Evolutionary conservation across 805 yeast species (phyloP), one percentile per base, ranked within the genome.

Genomic region (Nakazawaea anatomiae): DNA sequence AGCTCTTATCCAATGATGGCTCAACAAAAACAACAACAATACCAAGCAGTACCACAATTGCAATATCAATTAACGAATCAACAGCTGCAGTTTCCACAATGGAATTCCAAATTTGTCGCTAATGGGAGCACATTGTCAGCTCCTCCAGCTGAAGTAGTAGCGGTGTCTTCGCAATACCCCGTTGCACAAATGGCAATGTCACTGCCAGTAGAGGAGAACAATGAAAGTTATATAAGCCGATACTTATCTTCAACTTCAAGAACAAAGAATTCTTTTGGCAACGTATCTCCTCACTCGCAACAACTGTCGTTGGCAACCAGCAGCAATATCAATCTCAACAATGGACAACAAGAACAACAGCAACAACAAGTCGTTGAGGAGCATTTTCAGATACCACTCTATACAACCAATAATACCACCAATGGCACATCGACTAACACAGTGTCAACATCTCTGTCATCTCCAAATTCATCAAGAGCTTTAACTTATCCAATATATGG

Each of bases 21-120:
- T 73, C 76, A 27, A 36, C 41, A 35, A 44, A 40, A 44, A 36
- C 47, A 35, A 36, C 41, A 11, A 30, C 74, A 71, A 56, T 60
- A 43, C 39, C 57, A 46, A 18, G 18, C 29, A n/a, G 18, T 44
- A 40, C 55, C 49, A 30, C 57, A 48, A 31, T 40, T 32, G 40
- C 45, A 38, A 25, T 48, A 28, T 36, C 46, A 43, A 27, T 47
- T 25, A 12, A 34, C 27, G 18, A 18, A 32, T 38, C 47, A 40
- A 14, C 53, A 36, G 40, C 52, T 46, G 50, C 55, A 39, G 28
- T 48, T 38, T 30, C 46, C 35, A 4, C 49, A 36, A 35, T 49
- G 52, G 52, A 49, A 49, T 25, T 39, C 48, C 38, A 49, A 49
- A 28, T 49, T 30, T 30, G 29, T 43, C 9, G 35, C 43, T 25